Conservation (phyloP, 345 rosid genomes). For the Dimocarpus longan region DNA sequence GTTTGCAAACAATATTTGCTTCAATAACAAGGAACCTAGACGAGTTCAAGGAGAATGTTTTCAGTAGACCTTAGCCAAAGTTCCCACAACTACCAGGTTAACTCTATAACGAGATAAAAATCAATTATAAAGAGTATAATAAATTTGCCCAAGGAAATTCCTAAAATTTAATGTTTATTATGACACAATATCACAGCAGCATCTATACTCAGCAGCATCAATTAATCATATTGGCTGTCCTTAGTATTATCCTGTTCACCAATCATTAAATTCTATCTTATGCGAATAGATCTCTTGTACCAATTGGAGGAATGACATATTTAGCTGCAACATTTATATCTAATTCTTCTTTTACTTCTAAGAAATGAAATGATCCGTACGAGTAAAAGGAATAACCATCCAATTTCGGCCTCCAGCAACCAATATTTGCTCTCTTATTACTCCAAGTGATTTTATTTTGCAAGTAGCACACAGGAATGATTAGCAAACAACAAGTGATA, state of each 20-base stretch:
- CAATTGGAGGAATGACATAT: neutral
- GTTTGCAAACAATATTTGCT: neutral
- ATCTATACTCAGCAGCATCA: neutral
- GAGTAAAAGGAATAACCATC: neutral
- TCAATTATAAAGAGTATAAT: neutral
- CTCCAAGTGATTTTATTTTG: neutral
- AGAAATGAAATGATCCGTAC: neutral
- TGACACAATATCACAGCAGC: neutral
- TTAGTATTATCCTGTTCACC: neutral
- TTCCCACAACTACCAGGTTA: neutral
- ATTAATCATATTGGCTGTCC: neutral
- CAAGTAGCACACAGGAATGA: neutral
- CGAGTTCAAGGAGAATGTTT: neutral
- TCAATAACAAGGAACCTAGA: neutral
- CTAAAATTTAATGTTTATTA: neutral
- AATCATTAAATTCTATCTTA: neutral
- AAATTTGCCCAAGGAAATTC: neutral
- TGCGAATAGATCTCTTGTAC: neutral
- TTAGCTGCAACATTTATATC: neutral
- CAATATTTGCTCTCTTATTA: neutral
- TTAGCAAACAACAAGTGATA: constrained; percentile 1
- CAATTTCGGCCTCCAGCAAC: neutral
- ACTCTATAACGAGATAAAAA: neutral
- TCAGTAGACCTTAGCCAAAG: neutral
- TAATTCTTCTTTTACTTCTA: neutral